Evolutionary conservation across 23 red algal genomes (phyloP), one percentile per base, ranked within the genome.

Genomic region (Porphyridium purpureum): DNA sequence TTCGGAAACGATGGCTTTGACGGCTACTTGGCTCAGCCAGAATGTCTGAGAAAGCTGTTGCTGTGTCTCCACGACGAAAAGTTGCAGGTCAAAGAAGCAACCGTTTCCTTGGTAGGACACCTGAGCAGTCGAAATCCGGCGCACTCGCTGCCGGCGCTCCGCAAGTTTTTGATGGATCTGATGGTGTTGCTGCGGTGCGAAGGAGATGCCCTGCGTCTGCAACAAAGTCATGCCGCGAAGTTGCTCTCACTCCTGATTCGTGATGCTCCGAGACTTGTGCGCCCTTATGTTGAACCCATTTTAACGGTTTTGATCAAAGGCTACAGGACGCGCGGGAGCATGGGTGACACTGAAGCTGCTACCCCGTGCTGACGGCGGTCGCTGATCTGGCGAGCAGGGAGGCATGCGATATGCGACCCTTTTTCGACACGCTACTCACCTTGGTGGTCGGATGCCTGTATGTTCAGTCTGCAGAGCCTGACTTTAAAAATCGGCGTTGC

Each of bases 1-100:
- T 30, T 81, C 35, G 58, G 38, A 7, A 63, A 29, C 8, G 21
- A 33, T 1, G 42, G 27, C 9, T 81, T 81, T 41, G 47, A 67
- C 25, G 34, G 38, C 21, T 98, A 94, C 31, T 62, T 94, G 8
- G 23, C 75, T 19, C 88, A 94, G 38, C 77, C 77, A 29, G 67
- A 84, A 30, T 53, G 50, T 35, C 56, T 94, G 11, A 49, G 68
- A 21, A 70, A 47, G 21, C 53, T 86, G 20, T 75, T 72, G 4
- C 28, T 80, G 33, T 73, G 65, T 22, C 66, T 85, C 1, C 72
- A 86, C 54, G 90, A 98, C 49, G 80, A 85, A 46, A 80, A 71
- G 25, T 36, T 79, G 27, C 64, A 31, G 27, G 72, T 98, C 5
- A 31, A 66, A 6, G 69, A 72, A 27, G 33, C 48, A 9, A 80